These are phyloP conservation scores for Microbotryum silenes-acaulis DNA, from an alignment of 1,284 basidiomycete genomes.

Conservation along the genomic window DNA sequence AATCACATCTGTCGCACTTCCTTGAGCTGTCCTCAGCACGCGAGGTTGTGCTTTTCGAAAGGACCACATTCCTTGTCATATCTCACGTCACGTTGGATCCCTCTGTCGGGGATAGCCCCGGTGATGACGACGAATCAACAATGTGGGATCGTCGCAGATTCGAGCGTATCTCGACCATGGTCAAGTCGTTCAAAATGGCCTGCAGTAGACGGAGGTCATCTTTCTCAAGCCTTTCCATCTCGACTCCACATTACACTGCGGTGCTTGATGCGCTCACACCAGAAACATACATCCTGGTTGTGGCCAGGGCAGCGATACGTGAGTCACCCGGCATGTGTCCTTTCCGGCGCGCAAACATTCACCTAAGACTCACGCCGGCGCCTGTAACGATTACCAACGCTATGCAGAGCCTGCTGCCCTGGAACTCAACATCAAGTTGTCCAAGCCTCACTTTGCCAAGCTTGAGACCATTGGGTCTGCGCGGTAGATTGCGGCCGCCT, in stretches of 20 bases:
- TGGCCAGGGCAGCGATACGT: conserved; percentile 47
- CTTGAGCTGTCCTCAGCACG: conserved; percentile 77
- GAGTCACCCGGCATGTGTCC: conserved; percentile 37
- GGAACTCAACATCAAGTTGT: conserved; percentile 71
- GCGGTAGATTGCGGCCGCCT: background rate
- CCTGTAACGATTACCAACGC: background rate
- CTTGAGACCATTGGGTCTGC: conserved; percentile 34
- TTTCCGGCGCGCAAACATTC: conserved; percentile 29
- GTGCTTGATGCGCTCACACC: conserved; percentile 90
- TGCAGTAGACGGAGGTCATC: conserved; percentile 46
- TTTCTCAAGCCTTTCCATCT: conserved; percentile 40
- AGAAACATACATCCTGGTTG: conserved; percentile 87
- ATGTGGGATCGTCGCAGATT: conserved; percentile 64
- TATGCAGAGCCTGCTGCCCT: conserved; percentile 67
- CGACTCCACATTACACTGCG: conserved; percentile 57
- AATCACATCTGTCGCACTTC: conserved; percentile 74
- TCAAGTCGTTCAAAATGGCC: conserved; percentile 89
- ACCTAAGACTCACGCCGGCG: background rate
- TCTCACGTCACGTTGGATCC: conserved; percentile 17
- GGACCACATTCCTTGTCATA: conserved; percentile 94
- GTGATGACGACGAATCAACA: conserved; percentile 35
- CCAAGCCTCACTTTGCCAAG: conserved; percentile 64
- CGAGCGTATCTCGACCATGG: conserved; percentile 88
- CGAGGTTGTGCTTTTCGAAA: conserved; percentile 93
- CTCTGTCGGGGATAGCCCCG: background rate